Evolutionary conservation across 2,329 filamentous ascomycete genomes (phyloP).

Genomic region (Lachnellula suecica): DNA sequence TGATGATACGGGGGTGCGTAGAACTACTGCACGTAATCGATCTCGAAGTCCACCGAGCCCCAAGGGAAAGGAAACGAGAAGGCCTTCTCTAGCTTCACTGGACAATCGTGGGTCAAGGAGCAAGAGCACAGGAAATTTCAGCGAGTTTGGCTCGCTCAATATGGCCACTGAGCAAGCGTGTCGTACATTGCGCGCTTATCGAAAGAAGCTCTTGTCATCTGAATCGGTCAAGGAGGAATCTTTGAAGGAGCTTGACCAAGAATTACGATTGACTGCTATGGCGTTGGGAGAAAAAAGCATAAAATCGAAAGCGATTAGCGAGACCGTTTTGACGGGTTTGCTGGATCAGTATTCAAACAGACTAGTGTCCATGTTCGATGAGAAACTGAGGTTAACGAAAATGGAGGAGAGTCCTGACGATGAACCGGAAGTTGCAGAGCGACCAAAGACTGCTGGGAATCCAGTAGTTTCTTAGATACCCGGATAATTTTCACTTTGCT

Average conservation of each 20-base stretch:
- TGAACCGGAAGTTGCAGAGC: conserved; percentile 13
- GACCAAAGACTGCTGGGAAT: conserved; percentile 28
- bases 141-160: conserved; percentile 53
- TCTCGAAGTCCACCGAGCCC: conserved; percentile 33
- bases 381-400: conserved; percentile 58
- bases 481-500: not conserved
- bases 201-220: conserved; percentile 59
- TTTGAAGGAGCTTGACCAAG: conserved; percentile 63
- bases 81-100: conserved; percentile 55
- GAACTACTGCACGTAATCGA: conserved; percentile 20
- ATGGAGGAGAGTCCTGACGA: conserved; percentile 16
- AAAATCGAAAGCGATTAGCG: conserved; percentile 49
- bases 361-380: conserved; percentile 69
- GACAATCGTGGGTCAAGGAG: conserved; percentile 48
- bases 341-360: conserved; percentile 75
- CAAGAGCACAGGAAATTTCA: conserved; percentile 42
- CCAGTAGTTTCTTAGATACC: not conserved
- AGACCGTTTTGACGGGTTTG: conserved; percentile 60
- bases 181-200: conserved; percentile 59
- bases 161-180: conserved; percentile 65
- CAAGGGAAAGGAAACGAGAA: conserved; percentile 36
- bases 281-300: conserved; percentile 45
- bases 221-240: conserved; percentile 55
- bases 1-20: conserved; percentile 26
- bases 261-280: conserved; percentile 61